These are phyloP conservation scores for Blastomyces emzantsi DNA, from an alignment of 2,329 filamentous ascomycete species.

Conservation along the genomic window DNA sequence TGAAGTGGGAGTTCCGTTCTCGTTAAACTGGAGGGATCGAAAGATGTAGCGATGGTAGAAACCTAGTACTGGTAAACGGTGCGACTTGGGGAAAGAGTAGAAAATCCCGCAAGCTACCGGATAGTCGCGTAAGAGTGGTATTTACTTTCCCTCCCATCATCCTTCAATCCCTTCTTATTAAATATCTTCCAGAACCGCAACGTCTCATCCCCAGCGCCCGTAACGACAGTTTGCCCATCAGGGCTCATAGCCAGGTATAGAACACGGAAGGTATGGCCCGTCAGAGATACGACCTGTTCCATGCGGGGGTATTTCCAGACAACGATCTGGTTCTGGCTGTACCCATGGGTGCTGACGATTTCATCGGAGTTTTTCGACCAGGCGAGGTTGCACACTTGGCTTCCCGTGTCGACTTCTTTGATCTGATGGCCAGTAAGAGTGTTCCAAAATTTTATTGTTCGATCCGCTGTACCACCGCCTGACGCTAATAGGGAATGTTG, in stretches of 20 bases:
- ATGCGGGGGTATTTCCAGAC: slow-evolving; percentile 99
- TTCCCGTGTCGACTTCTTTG: slow-evolving; percentile 91
- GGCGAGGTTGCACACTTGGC: slow-evolving; percentile 95
- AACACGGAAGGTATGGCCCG: slow-evolving; percentile 93
- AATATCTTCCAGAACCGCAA: slow-evolving; percentile 96
- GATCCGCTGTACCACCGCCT: slow-evolving; percentile 88
- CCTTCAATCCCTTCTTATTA: slow-evolving; percentile 64
- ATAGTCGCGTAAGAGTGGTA: slow-evolving; percentile 79
- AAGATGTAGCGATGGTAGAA: background rate
- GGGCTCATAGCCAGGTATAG: slow-evolving; percentile 96
- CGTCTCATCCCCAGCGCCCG: slow-evolving; percentile 92
- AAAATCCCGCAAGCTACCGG: slow-evolving; percentile 36
- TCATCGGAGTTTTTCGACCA: slow-evolving; percentile 98
- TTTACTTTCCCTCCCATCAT: slow-evolving; percentile 55
- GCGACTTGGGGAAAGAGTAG: background rate
- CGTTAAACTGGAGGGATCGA: background rate
- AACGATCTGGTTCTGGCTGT: slow-evolving; percentile 96
- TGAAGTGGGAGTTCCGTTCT: background rate
- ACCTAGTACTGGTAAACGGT: too few relatives aligned
- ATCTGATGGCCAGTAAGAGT: slow-evolving; percentile 71
- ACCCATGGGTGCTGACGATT: slow-evolving; percentile 93
- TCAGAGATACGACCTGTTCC: slow-evolving; percentile 91
- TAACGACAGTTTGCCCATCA: slow-evolving; percentile 87
- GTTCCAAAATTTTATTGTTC: slow-evolving; percentile 97
- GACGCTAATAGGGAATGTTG: slow-evolving; percentile 90